Conservation (phyloP, 208 protist genomes). For the Acanthamoeba quina region DNA sequence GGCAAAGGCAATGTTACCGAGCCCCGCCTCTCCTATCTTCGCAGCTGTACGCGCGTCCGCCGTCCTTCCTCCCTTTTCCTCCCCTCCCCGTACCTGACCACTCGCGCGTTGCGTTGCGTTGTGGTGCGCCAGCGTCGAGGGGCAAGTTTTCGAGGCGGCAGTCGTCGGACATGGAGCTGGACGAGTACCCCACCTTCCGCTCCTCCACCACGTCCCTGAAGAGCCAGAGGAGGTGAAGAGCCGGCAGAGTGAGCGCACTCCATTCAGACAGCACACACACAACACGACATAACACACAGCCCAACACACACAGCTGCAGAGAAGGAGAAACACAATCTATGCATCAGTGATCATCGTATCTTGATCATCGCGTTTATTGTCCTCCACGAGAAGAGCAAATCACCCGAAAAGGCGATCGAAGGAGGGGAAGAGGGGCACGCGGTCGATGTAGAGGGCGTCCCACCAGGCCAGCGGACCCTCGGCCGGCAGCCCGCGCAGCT, state of each 20-base stretch:
- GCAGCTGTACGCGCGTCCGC: neutral
- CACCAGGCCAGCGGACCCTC: slow-evolving; percentile 35
- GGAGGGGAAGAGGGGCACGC: slow-evolving; percentile 10
- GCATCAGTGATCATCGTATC: too few relatives aligned
- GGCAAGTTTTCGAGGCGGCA: too few relatives aligned
- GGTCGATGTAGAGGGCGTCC: slow-evolving; percentile 51
- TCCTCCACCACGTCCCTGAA: neutral
- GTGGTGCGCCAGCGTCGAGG: too few relatives aligned
- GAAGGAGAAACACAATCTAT: too few relatives aligned
- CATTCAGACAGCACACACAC: too few relatives aligned
- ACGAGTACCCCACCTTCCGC: slow-evolving; percentile 49
- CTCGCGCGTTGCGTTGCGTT: too few relatives aligned
- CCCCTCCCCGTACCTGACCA: too few relatives aligned
- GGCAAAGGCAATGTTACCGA: neutral
- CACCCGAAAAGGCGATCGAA: neutral
- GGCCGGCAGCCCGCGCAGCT: neutral
- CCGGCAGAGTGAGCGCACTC: too few relatives aligned
- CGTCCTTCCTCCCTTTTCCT: neutral
- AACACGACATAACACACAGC: too few relatives aligned
- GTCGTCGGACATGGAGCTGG: neutral
- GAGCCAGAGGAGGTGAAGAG: too few relatives aligned
- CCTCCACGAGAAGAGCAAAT: too few relatives aligned
- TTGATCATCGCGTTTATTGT: too few relatives aligned
- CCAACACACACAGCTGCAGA: neutral
- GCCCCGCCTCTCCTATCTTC: slow-evolving; percentile 11